Percentiles rank a stretch among this genome's conserved stretches.
These are phyloP conservation scores for Colletotrichum australisinense DNA, from an alignment of 2,329 filamentous ascomycete genomes.

Conservation along the genomic window DNA sequence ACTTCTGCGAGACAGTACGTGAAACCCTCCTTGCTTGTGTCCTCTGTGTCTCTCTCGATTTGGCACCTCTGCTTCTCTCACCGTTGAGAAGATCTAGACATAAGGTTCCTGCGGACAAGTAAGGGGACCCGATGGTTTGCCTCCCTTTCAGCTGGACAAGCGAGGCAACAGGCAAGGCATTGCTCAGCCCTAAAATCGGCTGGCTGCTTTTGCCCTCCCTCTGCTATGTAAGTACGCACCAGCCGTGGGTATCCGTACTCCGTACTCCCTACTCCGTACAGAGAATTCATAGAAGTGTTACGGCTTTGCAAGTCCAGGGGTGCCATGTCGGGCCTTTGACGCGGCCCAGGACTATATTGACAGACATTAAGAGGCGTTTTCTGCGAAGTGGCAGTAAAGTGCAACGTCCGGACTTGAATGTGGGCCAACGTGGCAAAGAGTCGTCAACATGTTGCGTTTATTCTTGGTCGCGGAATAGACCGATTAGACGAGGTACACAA, in stretches of 20 bases:
- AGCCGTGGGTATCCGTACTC: not conserved
- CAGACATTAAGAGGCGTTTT: not conserved
- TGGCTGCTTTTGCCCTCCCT: not conserved
- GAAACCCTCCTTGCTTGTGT: not conserved
- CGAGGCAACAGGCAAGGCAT: constrained; percentile 18
- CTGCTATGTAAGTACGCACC: too few species aligned
- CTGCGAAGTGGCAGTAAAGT: not conserved
- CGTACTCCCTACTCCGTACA: not conserved
- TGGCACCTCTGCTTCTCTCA: constrained; percentile 6
- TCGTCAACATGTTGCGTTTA: constrained; percentile 21
- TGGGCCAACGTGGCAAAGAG: constrained; percentile 21
- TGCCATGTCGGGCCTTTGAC: not conserved
- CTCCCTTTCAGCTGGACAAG: constrained; percentile 8
- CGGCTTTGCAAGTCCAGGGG: not conserved
- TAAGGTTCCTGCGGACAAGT: not conserved
- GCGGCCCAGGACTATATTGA: constrained; percentile 1
- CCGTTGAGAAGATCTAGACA: not conserved
- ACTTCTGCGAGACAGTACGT: not conserved
- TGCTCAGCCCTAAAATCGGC: constrained; percentile 31
- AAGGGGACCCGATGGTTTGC: constrained; percentile 6
- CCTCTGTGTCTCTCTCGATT: not conserved
- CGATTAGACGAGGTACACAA: not conserved
- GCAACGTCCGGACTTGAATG: not conserved
- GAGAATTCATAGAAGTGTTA: not conserved
- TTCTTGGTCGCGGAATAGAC: constrained; percentile 2